phyloP scores from a whole-genome alignment of 495 filamentous ascomycete genomes.

The Bathelium albidoporum region DNA sequence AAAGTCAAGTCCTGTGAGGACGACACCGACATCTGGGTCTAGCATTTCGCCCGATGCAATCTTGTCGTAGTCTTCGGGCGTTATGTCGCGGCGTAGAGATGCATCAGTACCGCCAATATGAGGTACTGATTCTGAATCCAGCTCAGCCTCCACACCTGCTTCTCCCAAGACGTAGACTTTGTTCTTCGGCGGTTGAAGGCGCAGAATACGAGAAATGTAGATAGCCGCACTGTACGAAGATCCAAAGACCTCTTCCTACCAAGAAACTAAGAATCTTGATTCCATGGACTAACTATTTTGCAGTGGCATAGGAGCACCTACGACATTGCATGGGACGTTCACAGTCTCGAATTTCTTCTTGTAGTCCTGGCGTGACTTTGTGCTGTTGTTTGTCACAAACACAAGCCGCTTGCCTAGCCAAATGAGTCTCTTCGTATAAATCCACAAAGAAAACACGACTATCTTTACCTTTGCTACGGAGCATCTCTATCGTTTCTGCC shows the following conservation, averaged over 20 bases:
- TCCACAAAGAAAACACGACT: background rate
- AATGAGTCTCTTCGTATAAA: background rate
- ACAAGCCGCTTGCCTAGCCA: conserved; percentile 73
- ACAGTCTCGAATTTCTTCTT: conserved; percentile 77
- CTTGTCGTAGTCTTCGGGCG: conserved; percentile 62
- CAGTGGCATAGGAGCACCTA: conserved; percentile 25
- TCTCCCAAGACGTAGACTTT: conserved; percentile 94
- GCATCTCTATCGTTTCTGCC: conserved; percentile 68
- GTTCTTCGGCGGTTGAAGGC: conserved; percentile 63
- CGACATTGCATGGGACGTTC: conserved; percentile 64
- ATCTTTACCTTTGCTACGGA: conserved; percentile 61
- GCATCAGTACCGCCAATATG: conserved; percentile 89
- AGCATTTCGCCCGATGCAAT: conserved; percentile 67
- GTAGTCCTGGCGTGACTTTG: conserved; percentile 87
- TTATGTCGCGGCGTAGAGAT: conserved; percentile 60
- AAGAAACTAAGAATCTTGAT: no score
- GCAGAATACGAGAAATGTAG: conserved; percentile 89
- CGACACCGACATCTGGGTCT: conserved; percentile 79
- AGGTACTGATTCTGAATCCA: conserved; percentile 61
- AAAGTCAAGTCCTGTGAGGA: conserved; percentile 82
- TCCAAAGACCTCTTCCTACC: conserved; percentile 90
- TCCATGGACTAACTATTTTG: no score
- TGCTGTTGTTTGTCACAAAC: conserved; percentile 98
- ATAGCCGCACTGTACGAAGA: conserved; percentile 90
- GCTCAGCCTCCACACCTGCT: conserved; percentile 80